Conservation (phyloP, 371 early-diverging fungal genomes). For the Actinomortierella wolfii region DNA sequence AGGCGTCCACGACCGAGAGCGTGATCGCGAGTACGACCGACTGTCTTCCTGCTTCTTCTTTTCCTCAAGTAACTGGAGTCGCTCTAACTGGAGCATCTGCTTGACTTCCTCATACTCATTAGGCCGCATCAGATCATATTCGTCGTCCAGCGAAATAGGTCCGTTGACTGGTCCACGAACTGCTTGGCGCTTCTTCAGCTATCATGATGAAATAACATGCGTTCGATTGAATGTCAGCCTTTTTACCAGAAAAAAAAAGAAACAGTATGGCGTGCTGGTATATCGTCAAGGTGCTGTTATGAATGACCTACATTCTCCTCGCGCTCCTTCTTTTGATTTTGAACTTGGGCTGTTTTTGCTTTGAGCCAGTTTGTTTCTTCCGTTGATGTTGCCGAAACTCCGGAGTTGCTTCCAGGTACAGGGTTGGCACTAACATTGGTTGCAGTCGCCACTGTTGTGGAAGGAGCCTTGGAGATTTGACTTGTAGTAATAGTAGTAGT, state of each 20-base stretch:
- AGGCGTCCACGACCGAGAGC: conserved; percentile 28
- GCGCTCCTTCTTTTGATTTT: conserved; percentile 24
- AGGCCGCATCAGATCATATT: conserved; percentile 65
- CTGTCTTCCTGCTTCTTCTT: conserved; percentile 24
- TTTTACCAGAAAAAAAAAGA: too few relatives aligned
- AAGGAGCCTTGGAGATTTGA: background rate
- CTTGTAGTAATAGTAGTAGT: background rate
- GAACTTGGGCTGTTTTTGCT: conserved; percentile 35
- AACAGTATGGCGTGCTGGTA: too few relatives aligned
- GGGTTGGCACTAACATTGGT: background rate
- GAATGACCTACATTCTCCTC: background rate
- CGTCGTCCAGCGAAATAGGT: conserved; percentile 50
- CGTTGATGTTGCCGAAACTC: background rate
- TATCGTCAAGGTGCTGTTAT: too few relatives aligned
- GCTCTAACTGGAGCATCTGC: conserved; percentile 46
- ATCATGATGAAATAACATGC: too few relatives aligned
- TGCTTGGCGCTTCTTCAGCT: too few relatives aligned
- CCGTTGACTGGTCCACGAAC: background rate
- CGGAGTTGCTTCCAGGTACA: background rate
- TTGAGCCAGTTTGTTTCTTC: conserved; percentile 30
- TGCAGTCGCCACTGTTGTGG: background rate
- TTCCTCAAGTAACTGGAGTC: conserved; percentile 43
- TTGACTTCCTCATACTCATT: conserved; percentile 68
- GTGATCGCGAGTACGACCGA: conserved; percentile 29
- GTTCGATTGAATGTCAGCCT: too few relatives aligned